Evolutionary conservation across 768 basidiomycete species (phyloP), one percentile per base, ranked within the genome.

Genomic region (Tephrocybe sp.): DNA sequence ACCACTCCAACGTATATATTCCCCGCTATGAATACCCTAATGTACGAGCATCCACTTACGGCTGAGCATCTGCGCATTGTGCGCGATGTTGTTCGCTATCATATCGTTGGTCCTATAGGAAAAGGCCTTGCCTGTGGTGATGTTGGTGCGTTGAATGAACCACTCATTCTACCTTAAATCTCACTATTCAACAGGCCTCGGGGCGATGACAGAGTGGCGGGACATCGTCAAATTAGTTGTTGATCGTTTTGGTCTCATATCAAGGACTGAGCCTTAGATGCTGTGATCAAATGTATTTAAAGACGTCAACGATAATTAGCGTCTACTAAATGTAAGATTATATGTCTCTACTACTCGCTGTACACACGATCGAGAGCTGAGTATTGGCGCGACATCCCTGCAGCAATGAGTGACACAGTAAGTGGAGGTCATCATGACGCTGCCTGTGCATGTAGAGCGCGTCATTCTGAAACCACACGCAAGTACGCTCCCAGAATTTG

Each of bases 21-120:
- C 63, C 96, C 96, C 1, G 97, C 96, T 0, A 99, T 98, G 96
- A 99, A 99, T 67, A 98, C 97, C 3, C 74, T 92, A 57, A 99
- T 99, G 96, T 98, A 91, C 63, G 83, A 89, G 52, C 95, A 98
- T 64, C 93, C 93, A 16, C 76, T 98, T 17, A 98, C 95, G 0
- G 79, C 82, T 1, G 81, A 88, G 55, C 97, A 99, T 62, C 68
- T 98, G 38, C 78, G 82, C 19, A 62, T 88, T 34, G 77, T 96
- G 5, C 75, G 74, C 22, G 88, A 94, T 1, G 77, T 89, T 35
- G 77, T 98, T 9, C 76, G 79, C 11, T 99, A 98, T 63, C 70
- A 80, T 19, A 77, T 98, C 13, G 75, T 88, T 5, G 95, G 95
- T 0, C 96, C 96, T 0, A 87, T 95, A 20, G 88, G 88, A 0